Base-by-base conservation (phyloP, 345 rosid genomes). In the Acer saccharum region DNA sequence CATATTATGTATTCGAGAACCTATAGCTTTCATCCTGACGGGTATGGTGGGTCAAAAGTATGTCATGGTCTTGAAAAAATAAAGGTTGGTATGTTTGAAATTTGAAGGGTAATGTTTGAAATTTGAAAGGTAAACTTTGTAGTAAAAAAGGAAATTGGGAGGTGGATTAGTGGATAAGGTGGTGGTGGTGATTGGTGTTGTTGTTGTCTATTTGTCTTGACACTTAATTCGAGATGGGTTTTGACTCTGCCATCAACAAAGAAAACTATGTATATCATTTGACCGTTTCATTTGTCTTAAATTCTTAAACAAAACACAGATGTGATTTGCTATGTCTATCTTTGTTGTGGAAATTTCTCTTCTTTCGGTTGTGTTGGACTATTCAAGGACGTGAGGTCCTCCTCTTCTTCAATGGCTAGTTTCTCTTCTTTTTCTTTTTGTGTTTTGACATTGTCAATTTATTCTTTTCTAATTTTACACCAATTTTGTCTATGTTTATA, bases 91-190 rank as follows among this genome's bases (percentile, higher is more conserved):
- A 5, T 16, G 5, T 69, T 69, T 14, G 0, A 32, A 32, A 32
- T 32, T 32, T 32, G 55, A 64, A 64, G 41, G 16, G 67, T n/a
- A n/a, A 5, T 16, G 5, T 69, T 69, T 14, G 0, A 32, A 32
- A 32, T 32, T 32, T 32, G 55, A 64, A 64, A n/a, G 16, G 67
- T 64, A 25, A 25, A 12, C 7, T 44, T 10, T 44, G 50, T 44
- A 8, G 50, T 8, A 44, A 10, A 44, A 44, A 44, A 8, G 6
- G 50, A 7, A 43, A 46, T 46, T 9, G 3, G 50, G 3, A 4
- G 35, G 68, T 64, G 68, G 68, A 64, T 64, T 29, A 64, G 41
- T 64, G 68, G 68, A 64, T 64, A 64, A 64, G 41, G 55, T 13
- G 4, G 17, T 35, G 39, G 39, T 35, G 39, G 39, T 35, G 5